phyloP scores from a whole-genome alignment of 495 filamentous ascomycete genomes.

The Achaetomiella virescens region DNA sequence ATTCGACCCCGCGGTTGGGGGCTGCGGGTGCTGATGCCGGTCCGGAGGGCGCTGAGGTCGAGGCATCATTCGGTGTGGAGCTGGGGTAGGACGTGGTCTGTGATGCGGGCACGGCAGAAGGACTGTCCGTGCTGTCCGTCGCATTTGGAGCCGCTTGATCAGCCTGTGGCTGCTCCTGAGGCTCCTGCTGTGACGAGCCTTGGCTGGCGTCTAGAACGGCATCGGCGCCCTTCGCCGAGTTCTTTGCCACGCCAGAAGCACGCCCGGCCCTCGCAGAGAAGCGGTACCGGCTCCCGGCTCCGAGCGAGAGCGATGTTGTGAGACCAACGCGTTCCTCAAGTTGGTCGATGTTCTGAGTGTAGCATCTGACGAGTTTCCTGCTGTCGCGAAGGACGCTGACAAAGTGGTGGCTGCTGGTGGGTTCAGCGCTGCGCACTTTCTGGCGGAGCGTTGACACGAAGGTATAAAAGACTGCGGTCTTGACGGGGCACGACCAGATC shows the following conservation, averaged over 20 bases:
- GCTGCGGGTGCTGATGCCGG: constrained; percentile 11
- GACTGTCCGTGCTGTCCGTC: not conserved
- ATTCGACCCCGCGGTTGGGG: constrained; percentile 47
- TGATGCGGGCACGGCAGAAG: not conserved
- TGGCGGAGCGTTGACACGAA: constrained; percentile 58
- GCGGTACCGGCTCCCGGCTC: constrained; percentile 50
- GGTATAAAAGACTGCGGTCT: constrained; percentile 60
- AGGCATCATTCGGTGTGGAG: not conserved
- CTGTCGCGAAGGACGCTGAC: constrained; percentile 55
- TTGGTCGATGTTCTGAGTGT: constrained; percentile 68
- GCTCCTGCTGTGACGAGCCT: not conserved
- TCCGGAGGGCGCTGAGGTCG: not conserved
- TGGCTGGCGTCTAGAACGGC: constrained; percentile 31
- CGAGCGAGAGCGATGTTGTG: constrained; percentile 44
- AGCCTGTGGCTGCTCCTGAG: not conserved
- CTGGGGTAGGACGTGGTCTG: not conserved
- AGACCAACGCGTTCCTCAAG: constrained; percentile 61
- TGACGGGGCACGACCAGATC: constrained; percentile 56
- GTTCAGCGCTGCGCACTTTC: constrained; percentile 51
- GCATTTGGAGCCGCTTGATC: not conserved
- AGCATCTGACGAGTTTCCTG: constrained; percentile 57
- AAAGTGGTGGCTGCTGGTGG: constrained; percentile 54
- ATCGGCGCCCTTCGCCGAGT: constrained; percentile 11
- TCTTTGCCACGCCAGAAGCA: not conserved
- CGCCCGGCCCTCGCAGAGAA: constrained; percentile 31